Conservation (phyloP, 495 filamentous ascomycete species). For the Podospora pseudopauciseta region DNA sequence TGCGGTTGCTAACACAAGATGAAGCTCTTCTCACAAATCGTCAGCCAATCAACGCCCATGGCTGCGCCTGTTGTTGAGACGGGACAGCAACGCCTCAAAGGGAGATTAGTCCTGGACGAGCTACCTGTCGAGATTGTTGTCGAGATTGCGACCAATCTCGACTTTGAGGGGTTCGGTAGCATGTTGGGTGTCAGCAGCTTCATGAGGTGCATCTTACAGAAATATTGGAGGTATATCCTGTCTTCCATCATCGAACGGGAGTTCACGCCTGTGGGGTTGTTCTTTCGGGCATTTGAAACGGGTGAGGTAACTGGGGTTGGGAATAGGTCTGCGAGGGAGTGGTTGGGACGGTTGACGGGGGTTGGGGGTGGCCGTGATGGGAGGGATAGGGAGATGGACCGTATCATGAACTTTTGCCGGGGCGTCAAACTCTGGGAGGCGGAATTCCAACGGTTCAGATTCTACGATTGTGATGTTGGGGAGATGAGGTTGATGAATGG, state of each 20-base stretch:
- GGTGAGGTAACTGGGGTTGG: no score
- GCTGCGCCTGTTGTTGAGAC: not conserved
- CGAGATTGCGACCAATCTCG: slow-evolving; percentile 33
- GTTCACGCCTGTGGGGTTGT: slow-evolving; percentile 58
- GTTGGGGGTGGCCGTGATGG: not conserved
- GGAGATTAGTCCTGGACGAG: not conserved
- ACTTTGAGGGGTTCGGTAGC: slow-evolving; percentile 24
- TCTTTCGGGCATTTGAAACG: slow-evolving; percentile 53
- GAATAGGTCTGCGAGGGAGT: slow-evolving; percentile 4
- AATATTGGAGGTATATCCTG: slow-evolving; percentile 27
- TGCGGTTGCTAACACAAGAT: not conserved
- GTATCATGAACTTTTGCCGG: slow-evolving; percentile 52
- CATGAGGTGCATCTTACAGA: slow-evolving; percentile 22
- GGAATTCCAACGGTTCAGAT: slow-evolving; percentile 67
- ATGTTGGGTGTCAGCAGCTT: slow-evolving; percentile 24
- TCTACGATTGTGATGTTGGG: slow-evolving; percentile 55
- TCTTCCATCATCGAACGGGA: slow-evolving; percentile 38
- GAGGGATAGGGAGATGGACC: slow-evolving; percentile 1
- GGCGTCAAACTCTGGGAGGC: slow-evolving; percentile 61
- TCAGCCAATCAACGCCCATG: no score
- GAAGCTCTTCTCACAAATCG: not conserved
- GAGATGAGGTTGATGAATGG: slow-evolving; percentile 55
- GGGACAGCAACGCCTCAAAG: not conserved
- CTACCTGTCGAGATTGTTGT: slow-evolving; percentile 34
- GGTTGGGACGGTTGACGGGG: not conserved